Conservation (phyloP, 148 eudicot species). For the Cornus controversa region DNA sequence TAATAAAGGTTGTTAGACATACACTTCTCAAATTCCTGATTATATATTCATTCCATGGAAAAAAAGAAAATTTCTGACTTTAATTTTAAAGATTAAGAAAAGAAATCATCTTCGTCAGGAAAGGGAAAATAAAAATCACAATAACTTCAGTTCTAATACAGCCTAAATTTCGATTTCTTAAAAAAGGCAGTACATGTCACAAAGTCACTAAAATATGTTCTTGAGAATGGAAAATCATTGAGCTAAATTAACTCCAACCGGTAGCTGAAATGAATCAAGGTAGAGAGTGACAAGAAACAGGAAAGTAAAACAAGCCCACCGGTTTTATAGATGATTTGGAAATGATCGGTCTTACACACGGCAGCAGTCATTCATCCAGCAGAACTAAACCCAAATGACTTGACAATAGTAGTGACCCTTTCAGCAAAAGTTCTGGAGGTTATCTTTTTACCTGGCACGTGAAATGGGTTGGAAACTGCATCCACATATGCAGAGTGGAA, state of each 20-base stretch:
- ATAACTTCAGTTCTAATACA: not conserved
- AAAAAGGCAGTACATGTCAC: not conserved
- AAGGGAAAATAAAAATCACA: not conserved
- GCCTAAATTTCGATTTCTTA: not conserved
- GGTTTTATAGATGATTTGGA: not conserved
- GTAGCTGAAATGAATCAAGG: not conserved
- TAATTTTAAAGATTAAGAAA: not conserved
- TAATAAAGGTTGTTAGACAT: not conserved
- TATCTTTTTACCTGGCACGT: conserved; percentile 96
- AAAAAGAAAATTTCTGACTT: not conserved
- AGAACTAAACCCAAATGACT: conserved; percentile 83
- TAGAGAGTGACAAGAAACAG: not conserved
- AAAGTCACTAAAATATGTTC: not conserved
- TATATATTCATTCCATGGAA: not conserved
- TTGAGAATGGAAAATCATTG: not conserved
- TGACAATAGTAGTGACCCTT: conserved; percentile 75
- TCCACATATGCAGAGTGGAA: conserved; percentile 93
- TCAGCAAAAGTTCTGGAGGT: conserved; percentile 84
- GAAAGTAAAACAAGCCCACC: not conserved
- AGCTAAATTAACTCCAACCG: conserved; percentile 1
- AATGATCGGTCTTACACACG: not conserved
- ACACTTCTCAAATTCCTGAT: not conserved
- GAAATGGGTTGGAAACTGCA: conserved; percentile 98
- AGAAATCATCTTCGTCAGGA: not conserved
- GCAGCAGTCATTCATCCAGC: conserved; percentile 41